These are phyloP conservation scores for Globisporangium polare DNA, from an alignment of 352 stramenopile genomes.

Conservation along the genomic window DNA sequence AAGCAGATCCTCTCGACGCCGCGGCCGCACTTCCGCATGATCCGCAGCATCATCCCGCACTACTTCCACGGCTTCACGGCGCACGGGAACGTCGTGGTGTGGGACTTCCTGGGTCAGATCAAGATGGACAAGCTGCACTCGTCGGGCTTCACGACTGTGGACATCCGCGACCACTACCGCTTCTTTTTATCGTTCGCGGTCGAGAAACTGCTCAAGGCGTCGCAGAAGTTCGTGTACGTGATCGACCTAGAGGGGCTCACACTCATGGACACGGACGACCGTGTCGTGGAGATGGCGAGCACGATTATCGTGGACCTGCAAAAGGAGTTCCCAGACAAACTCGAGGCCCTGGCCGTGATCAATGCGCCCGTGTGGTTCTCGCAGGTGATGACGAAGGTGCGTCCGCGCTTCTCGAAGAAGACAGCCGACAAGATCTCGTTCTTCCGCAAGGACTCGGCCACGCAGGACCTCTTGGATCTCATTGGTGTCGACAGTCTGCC, in stretches of 20 bases:
- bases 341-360: conserved; percentile 56
- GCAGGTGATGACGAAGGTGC: conserved; percentile 64
- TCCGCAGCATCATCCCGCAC: conserved; percentile 66
- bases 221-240: conserved; percentile 72
- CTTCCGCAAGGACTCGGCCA: conserved; percentile 33
- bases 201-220: conserved; percentile 57
- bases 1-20: conserved; percentile 48
- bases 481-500: conserved; percentile 71
- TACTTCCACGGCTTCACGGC: conserved; percentile 76
- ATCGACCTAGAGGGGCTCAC: conserved; percentile 77
- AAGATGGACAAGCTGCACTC: conserved; percentile 71
- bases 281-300: conserved; percentile 56
- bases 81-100: conserved; percentile 63
- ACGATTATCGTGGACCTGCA: conserved; percentile 56
- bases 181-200: conserved; percentile 77
- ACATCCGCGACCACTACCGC: conserved; percentile 70
- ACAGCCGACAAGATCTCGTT: conserved; percentile 71
- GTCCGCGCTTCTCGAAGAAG: conserved; percentile 48
- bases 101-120: conserved; percentile 75
- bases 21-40: conserved; percentile 67
- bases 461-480: conserved; percentile 47
- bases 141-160: conserved; percentile 63
- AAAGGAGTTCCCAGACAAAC: conserved; percentile 55
- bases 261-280: conserved; percentile 60
- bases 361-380: conserved; percentile 81